Evolutionary conservation across 495 filamentous ascomycete species (phyloP).

Genomic region (Penicillium manginii): DNA sequence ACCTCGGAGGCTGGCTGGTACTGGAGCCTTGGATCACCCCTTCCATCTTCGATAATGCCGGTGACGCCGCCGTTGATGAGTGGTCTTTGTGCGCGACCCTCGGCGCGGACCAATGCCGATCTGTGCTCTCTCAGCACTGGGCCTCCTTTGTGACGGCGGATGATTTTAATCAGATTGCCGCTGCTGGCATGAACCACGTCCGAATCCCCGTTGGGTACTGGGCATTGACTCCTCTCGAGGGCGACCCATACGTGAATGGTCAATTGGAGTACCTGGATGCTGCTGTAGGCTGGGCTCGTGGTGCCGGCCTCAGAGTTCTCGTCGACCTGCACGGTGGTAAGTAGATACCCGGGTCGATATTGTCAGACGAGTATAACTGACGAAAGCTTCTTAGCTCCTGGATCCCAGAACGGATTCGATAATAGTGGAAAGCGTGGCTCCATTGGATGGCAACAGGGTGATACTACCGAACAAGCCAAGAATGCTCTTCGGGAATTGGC

Average conservation of each 20-base stretch:
- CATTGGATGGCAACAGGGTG: slow-evolving; percentile 64
- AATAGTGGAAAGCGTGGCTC: slow-evolving; percentile 70
- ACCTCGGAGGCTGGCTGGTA: slow-evolving; percentile 63
- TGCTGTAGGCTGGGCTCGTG: slow-evolving; percentile 70
- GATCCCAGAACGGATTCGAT: slow-evolving; percentile 83
- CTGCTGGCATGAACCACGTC: slow-evolving; percentile 72
- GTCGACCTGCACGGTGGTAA: slow-evolving; percentile 73
- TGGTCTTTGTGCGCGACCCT: slow-evolving; percentile 58
- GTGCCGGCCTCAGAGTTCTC: slow-evolving; percentile 65
- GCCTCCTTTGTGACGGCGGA: slow-evolving; percentile 64
- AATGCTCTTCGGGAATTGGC: slow-evolving; percentile 61
- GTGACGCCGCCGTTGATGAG: slow-evolving; percentile 62
- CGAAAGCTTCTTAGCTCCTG: slow-evolving; percentile 56
- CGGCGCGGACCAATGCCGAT: slow-evolving; percentile 52
- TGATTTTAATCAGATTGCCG: slow-evolving; percentile 69
- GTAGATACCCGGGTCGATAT: slow-evolving; percentile 15
- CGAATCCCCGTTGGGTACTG: slow-evolving; percentile 83
- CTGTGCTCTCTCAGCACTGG: slow-evolving; percentile 60
- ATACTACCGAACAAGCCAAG: slow-evolving; percentile 60
- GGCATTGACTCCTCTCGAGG: slow-evolving; percentile 61
- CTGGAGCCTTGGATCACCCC: slow-evolving; percentile 70
- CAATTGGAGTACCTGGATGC: slow-evolving; percentile 67
- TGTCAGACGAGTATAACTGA: slow-evolving; percentile 20
- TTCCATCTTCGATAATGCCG: slow-evolving; percentile 58
- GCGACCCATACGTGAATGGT: slow-evolving; percentile 75